These are phyloP conservation scores for Hypericum perforatum DNA, from an alignment of 345 rosid species.

Conservation along the genomic window DNA sequence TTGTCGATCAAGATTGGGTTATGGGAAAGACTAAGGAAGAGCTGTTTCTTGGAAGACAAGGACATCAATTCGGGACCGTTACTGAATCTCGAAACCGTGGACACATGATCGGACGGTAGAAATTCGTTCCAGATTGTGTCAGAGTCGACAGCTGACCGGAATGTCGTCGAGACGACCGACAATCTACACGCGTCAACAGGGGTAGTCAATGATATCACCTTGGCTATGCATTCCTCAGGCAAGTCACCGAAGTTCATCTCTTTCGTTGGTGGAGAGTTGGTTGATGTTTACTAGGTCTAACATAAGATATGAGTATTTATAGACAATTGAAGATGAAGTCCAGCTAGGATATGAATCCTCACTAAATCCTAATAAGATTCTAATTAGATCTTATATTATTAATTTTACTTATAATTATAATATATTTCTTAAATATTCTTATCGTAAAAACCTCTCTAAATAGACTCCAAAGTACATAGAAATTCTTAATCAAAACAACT, in stretches of 20 bases:
- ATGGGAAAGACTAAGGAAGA: not conserved
- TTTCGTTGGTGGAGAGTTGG: too few species aligned
- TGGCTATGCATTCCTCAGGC: constrained; percentile 1
- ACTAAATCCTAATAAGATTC: too few species aligned
- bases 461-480: too few species aligned
- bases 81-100: not conserved
- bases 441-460: too few species aligned
- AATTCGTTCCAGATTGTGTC: not conserved
- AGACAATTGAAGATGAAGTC: too few species aligned
- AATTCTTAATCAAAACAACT: too few species aligned
- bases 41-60: not conserved
- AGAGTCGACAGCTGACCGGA: not conserved
- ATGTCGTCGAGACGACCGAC: not conserved
- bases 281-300: too few species aligned
- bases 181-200: not conserved
- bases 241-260: not conserved
- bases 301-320: too few species aligned
- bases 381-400: too few species aligned
- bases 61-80: not conserved
- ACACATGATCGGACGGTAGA: not conserved
- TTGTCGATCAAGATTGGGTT: not conserved
- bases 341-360: too few species aligned
- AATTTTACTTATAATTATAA: too few species aligned
- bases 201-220: not conserved
- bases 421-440: too few species aligned